These are phyloP conservation scores for Guadua angustifolia DNA, from an alignment of 176 grass and related monocot species.

Conservation along the genomic window DNA sequence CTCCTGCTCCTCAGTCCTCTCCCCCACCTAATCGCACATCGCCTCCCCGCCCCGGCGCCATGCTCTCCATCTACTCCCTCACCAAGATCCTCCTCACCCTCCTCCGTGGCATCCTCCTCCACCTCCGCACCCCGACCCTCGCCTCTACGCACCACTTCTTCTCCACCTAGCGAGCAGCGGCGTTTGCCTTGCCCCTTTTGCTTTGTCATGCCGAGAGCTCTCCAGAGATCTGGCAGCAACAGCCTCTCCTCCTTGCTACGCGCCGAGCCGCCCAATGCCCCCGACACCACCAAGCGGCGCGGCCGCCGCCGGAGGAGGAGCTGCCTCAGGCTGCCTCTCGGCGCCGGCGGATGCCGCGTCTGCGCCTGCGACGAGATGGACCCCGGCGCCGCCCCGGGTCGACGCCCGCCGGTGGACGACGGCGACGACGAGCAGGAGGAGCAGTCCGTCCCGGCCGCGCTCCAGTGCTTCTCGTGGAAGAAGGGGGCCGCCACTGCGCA, in stretches of 20 bases:
- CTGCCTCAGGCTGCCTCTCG: constrained; percentile 64
- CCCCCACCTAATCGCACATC: constrained; percentile 20
- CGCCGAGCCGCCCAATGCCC: constrained; percentile 21
- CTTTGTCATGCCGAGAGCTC: constrained; percentile 19
- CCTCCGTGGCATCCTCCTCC: constrained; percentile 46
- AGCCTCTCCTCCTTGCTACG: constrained; percentile 58
- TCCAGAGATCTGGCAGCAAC: constrained; percentile 69
- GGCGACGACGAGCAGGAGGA: constrained; percentile 8
- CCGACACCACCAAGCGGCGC: constrained; percentile 33
- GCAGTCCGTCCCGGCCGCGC: not conserved
- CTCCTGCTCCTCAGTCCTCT: constrained; percentile 1
- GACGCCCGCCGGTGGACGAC: not conserved
- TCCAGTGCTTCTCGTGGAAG: constrained; percentile 60
- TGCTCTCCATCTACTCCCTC: constrained; percentile 54
- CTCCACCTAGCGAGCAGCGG: not conserved
- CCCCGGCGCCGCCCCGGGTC: constrained; percentile 6
- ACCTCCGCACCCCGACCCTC: constrained; percentile 19
- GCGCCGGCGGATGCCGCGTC: constrained; percentile 71
- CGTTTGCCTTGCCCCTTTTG: not conserved
- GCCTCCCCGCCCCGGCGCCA: constrained; percentile 12
- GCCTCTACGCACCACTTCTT: constrained; percentile 42
- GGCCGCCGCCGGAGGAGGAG: constrained; percentile 19
- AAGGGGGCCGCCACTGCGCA: not conserved
- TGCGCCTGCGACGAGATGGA: constrained; percentile 77
- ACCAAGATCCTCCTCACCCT: constrained; percentile 40